Evolutionary conservation across 129 eudicot genomes (phyloP).

Genomic region (Tanacetum coccineum): DNA sequence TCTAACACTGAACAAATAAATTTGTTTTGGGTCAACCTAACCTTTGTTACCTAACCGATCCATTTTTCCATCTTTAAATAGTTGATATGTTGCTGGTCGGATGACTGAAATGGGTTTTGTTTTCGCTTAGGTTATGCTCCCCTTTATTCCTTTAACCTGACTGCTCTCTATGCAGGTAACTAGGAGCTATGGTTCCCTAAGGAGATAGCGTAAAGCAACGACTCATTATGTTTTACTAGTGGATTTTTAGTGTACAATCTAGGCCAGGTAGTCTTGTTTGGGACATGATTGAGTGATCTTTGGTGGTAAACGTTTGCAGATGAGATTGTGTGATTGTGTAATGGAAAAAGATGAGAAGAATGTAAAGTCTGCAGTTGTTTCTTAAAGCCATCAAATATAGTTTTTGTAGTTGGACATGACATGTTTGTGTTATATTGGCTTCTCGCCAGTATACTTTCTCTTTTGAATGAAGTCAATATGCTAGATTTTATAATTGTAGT

Average conservation of each 20-base stretch:
- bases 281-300: neutral
- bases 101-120: too few species aligned
- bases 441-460: too few species aligned
- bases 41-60: too few species aligned
- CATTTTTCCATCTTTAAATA: too few species aligned
- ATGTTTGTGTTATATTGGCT: neutral
- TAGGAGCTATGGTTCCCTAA: slow-evolving; percentile 76
- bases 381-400: slow-evolving; percentile 9
- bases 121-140: neutral
- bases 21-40: too few species aligned
- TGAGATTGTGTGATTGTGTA: neutral
- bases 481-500: too few species aligned
- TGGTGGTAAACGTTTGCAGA: slow-evolving; percentile 2
- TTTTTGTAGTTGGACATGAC: slow-evolving; percentile 5
- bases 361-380: neutral
- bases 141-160: neutral
- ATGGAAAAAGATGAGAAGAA: neutral
- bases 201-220: slow-evolving; percentile 32
- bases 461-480: too few species aligned
- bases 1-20: too few species aligned
- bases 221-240: slow-evolving; percentile 13
- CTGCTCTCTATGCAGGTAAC: slow-evolving; percentile 47
- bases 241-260: slow-evolving; percentile 14
- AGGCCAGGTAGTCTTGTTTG: slow-evolving; percentile 2
- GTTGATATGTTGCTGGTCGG: too few species aligned